These are phyloP conservation scores for Saturnispora halmiae DNA, from an alignment of 805 yeast species.

Conservation along the genomic window DNA sequence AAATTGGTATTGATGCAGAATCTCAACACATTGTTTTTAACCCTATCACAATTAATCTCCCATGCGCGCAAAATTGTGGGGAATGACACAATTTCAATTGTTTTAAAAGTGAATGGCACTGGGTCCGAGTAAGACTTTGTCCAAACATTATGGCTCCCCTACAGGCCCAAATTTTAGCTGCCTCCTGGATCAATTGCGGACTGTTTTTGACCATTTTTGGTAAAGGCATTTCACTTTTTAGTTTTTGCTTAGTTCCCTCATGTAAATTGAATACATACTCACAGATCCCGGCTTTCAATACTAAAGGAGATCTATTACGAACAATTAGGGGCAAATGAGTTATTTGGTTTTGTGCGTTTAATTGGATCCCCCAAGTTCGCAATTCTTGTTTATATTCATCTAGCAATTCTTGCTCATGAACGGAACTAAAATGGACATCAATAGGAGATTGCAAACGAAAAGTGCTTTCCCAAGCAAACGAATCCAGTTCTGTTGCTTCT, in stretches of 20 bases:
- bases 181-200: constrained; percentile 32
- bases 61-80: constrained; percentile 83
- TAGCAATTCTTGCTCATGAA: constrained; percentile 30
- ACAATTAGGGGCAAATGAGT: constrained; percentile 38
- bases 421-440: too few species aligned
- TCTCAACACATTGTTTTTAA: neutral
- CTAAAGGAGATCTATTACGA: neutral
- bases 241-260: neutral
- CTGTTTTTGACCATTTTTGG: neutral
- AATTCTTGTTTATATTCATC: constrained; percentile 25
- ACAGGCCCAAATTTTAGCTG: constrained; percentile 56
- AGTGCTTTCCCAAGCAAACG: too few species aligned
- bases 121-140: constrained; percentile 32
- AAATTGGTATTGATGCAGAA: neutral
- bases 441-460: too few species aligned
- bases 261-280: constrained; percentile 9
- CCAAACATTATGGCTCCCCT: constrained; percentile 69
- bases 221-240: neutral
- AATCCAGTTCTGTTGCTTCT: neutral
- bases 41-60: constrained; percentile 65
- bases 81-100: constrained; percentile 39
- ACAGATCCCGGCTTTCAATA: constrained; percentile 2
- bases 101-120: constrained; percentile 38
- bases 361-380: constrained; percentile 37
- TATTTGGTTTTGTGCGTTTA: constrained; percentile 15